Conservation (phyloP, 164 flowering plant genomes). For the Vitis rotundifolia region DNA sequence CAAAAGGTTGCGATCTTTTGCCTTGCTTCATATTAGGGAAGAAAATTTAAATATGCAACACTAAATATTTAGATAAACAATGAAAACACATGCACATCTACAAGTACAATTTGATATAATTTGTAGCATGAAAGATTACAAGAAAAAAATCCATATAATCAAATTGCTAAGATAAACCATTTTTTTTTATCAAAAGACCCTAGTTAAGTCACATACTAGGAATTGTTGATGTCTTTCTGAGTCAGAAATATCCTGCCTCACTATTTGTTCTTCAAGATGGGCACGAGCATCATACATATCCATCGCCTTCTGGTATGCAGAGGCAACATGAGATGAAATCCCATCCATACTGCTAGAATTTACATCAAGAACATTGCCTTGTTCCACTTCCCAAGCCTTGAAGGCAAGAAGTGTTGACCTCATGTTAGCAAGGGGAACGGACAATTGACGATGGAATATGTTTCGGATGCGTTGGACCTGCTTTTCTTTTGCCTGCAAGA, state of each 20-base stretch:
- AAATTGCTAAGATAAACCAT: not conserved
- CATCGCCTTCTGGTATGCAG: constrained; percentile 69
- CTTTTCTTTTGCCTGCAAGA: constrained; percentile 67
- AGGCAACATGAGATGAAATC: constrained; percentile 56
- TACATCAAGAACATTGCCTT: constrained; percentile 39
- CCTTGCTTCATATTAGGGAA: no score
- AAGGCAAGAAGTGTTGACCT: constrained; percentile 56
- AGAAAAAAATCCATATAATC: not conserved
- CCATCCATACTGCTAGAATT: constrained; percentile 51
- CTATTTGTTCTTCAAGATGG: constrained; percentile 63
- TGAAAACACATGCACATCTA: no score
- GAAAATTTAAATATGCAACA: no score
- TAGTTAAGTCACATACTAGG: constrained; percentile 42
- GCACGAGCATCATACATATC: constrained; percentile 71
- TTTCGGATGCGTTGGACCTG: constrained; percentile 72
- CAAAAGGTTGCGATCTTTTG: no score
- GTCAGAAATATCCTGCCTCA: constrained; percentile 46
- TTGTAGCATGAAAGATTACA: no score
- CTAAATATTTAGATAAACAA: no score
- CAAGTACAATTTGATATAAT: no score
- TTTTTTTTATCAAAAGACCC: not conserved
- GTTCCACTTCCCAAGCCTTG: constrained; percentile 84
- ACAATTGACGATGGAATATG: constrained; percentile 83
- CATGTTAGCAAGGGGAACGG: constrained; percentile 61
- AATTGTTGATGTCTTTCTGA: constrained; percentile 67